These are phyloP conservation scores for Barnettozyma californica DNA, from an alignment of 805 yeast species.

Conservation along the genomic window DNA sequence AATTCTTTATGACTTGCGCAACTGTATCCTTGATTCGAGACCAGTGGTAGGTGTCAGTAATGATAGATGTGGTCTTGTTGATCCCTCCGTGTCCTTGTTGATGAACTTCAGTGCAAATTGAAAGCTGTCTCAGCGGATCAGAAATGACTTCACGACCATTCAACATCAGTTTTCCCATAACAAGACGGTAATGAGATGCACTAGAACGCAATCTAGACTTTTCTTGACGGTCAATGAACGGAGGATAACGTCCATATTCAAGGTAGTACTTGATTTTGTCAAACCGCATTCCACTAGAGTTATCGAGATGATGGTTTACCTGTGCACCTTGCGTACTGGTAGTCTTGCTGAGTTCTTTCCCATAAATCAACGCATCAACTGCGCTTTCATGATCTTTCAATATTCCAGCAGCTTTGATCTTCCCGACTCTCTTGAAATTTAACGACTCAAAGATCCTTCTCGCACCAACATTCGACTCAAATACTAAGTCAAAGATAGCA, in stretches of 20 bases:
- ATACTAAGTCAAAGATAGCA: conserved; percentile 77
- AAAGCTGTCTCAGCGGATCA: conserved; percentile 68
- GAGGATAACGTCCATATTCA: conserved; percentile 83
- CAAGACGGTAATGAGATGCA: conserved; percentile 70
- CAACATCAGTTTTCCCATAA: conserved; percentile 67
- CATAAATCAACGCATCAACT: conserved; percentile 83
- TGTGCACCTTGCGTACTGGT: conserved; percentile 22
- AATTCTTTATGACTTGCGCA: conserved; percentile 67
- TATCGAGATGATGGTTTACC: conserved; percentile 9
- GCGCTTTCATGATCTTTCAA: conserved; percentile 79
- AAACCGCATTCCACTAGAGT: conserved; percentile 51
- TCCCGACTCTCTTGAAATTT: conserved; percentile 73
- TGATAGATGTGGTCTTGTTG: conserved; percentile 73
- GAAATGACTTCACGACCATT: conserved; percentile 81
- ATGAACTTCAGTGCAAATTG: conserved; percentile 70
- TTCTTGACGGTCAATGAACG: conserved; percentile 73
- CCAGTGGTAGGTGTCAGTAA: conserved; percentile 87
- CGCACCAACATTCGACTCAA: conserved; percentile 83
- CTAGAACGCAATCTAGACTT: conserved; percentile 80
- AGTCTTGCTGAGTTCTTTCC: conserved; percentile 63
- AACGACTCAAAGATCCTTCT: conserved; percentile 71
- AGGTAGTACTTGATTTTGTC: conserved; percentile 75
- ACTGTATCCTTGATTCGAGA: conserved; percentile 85
- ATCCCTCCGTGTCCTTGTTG: conserved; percentile 75
- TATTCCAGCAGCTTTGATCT: conserved; percentile 82